Conservation (phyloP, 169 alveolate genomes). For the Nephromyces sp. region DNA sequence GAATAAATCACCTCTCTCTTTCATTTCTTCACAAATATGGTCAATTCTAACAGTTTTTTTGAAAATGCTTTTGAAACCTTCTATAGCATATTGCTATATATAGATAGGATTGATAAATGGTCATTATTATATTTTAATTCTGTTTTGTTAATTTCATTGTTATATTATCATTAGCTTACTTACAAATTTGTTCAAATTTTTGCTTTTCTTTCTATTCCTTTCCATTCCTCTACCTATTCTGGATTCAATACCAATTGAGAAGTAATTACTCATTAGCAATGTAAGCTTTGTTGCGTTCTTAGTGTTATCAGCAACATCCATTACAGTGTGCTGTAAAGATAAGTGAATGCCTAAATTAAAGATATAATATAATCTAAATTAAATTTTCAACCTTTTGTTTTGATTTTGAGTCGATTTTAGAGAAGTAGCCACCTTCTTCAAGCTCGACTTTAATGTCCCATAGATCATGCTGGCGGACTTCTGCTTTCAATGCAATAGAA, state of each 20-base stretch:
- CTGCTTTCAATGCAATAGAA: slow-evolving; percentile 54
- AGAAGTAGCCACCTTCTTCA: slow-evolving; percentile 67
- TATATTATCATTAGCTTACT: neutral
- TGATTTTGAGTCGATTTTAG: slow-evolving; percentile 51
- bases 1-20: too few species aligned
- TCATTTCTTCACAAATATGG: too few species aligned
- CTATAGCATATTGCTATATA: too few species aligned
- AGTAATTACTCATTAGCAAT: slow-evolving; percentile 63
- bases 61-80: too few species aligned
- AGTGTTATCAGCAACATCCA: slow-evolving; percentile 18
- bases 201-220: slow-evolving; percentile 49
- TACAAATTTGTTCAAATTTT: slow-evolving; percentile 34
- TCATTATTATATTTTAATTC: too few species aligned
- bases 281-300: slow-evolving; percentile 10
- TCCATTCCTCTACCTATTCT: slow-evolving; percentile 78
- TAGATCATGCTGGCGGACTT: slow-evolving; percentile 68
- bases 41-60: too few species aligned
- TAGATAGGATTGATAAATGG: too few species aligned
- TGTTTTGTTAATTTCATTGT: too few species aligned
- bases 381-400: slow-evolving; percentile 45
- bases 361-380: too few species aligned
- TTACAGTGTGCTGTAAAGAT: too few species aligned
- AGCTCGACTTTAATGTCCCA: slow-evolving; percentile 75
- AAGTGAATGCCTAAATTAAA: too few species aligned
- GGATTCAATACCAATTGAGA: slow-evolving; percentile 78